These are phyloP conservation scores for Macrotyloma uniflorum DNA, from an alignment of 306 rosid species.

Conservation along the genomic window DNA sequence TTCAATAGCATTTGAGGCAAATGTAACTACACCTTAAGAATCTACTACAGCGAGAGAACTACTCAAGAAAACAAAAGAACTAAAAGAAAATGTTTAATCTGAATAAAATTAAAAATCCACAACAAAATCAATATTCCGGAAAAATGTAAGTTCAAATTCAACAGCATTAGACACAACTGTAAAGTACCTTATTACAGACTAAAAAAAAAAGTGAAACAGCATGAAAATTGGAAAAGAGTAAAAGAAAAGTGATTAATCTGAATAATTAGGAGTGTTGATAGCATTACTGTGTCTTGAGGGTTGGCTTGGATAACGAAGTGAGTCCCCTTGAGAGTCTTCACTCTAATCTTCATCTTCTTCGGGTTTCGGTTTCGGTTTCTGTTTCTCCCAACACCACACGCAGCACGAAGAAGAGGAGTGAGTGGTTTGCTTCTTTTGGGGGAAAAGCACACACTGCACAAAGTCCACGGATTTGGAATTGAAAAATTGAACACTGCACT, in stretches of 20 bases:
- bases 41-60: not conserved
- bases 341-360: conserved; percentile 67
- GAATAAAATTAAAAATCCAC: too few relatives aligned
- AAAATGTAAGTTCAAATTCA: too few relatives aligned
- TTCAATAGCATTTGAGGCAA: conserved; percentile 22
- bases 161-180: too few relatives aligned
- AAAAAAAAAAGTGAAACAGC: too few relatives aligned
- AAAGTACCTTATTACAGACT: too few relatives aligned
- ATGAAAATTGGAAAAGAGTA: too few relatives aligned
- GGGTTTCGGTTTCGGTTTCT: not conserved
- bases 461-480: conserved; percentile 21
- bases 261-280: not conserved
- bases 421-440: conserved; percentile 19
- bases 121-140: too few relatives aligned
- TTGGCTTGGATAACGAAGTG: conserved; percentile 70
- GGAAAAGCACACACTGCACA: conserved; percentile 12
- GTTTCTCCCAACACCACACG: conserved; percentile 28
- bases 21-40: not conserved
- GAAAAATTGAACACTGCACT: not conserved
- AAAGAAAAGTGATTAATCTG: too few relatives aligned
- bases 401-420: conserved; percentile 26
- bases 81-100: not conserved
- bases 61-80: not conserved
- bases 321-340: conserved; percentile 75
- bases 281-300: conserved; percentile 41